phyloP scores from a whole-genome alignment of 495 filamentous ascomycete genomes.

The Bryoglossum gracile region DNA sequence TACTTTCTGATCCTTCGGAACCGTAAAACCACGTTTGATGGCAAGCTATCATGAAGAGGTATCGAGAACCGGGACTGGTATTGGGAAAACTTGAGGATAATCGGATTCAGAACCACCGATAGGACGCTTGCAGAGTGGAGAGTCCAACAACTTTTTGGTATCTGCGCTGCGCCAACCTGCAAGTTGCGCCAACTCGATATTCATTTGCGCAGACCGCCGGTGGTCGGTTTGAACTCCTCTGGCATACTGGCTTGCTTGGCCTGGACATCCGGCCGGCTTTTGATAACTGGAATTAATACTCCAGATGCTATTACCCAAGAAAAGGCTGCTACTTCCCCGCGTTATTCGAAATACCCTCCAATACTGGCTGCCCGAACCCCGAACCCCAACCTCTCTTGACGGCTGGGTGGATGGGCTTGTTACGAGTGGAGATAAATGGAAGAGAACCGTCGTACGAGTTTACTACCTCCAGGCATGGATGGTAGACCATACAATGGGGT shows the following conservation, averaged over 20 bases:
- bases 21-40: slow-evolving; percentile 1
- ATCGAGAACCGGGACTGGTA: slow-evolving; percentile 11
- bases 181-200: neutral
- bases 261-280: too few relatives aligned
- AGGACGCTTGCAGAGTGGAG: slow-evolving; percentile 1
- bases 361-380: neutral
- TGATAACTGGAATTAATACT: neutral
- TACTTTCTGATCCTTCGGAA: too few relatives aligned
- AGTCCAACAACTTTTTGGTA: neutral
- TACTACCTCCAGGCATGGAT: slow-evolving; percentile 29
- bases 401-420: neutral
- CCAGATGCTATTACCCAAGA: slow-evolving; percentile 2
- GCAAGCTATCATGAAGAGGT: slow-evolving; percentile 18
- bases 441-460: slow-evolving; percentile 28
- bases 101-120: slow-evolving; percentile 5
- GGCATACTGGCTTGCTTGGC: neutral
- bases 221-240: neutral
- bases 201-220: neutral
- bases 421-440: slow-evolving; percentile 12
- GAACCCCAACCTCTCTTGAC: neutral
- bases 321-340: neutral
- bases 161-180: neutral
- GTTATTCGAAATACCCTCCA: neutral
- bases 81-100: slow-evolving; percentile 20
- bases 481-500: slow-evolving; percentile 23